Percentiles rank a stretch among this genome's conserved stretches.
phyloP scores from a whole-genome alignment of 148 eudicot species.

The Heliosperma pusillum region DNA sequence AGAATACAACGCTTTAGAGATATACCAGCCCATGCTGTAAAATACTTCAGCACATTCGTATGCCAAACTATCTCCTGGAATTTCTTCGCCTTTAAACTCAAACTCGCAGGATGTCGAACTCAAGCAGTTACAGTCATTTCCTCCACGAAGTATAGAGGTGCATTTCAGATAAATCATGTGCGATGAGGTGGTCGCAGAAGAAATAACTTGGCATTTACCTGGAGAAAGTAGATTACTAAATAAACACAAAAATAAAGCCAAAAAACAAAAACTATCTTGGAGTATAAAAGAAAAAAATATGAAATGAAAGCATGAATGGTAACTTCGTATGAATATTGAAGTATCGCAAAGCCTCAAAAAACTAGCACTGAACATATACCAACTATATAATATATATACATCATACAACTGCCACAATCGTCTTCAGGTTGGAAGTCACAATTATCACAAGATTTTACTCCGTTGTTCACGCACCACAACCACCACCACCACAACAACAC shows the following conservation, averaged over 20 bases:
- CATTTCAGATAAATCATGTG: conserved; percentile 48
- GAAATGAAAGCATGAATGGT: background rate
- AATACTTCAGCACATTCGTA: conserved; percentile 61
- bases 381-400: background rate
- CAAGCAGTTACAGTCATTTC: conserved; percentile 42
- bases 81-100: conserved; percentile 46
- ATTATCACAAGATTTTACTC: background rate
- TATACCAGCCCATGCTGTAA: conserved; percentile 58
- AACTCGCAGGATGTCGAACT: conserved; percentile 30
- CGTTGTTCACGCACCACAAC: background rate
- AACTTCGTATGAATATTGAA: background rate
- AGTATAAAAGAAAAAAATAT: background rate
- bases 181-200: conserved; percentile 41
- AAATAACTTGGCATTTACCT: conserved; percentile 60
- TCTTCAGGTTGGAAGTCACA: background rate
- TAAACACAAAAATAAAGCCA: background rate
- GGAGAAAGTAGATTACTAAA: conserved; percentile 12
- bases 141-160: conserved; percentile 49
- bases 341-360: background rate
- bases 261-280: background rate
- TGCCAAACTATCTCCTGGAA: conserved; percentile 55
- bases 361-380: background rate
- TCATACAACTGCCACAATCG: background rate
- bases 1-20: conserved; percentile 41
- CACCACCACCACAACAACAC: no score